These are phyloP conservation scores for Leptomonas seymouri DNA, from an alignment of 208 protist species.

Conservation along the genomic window DNA sequence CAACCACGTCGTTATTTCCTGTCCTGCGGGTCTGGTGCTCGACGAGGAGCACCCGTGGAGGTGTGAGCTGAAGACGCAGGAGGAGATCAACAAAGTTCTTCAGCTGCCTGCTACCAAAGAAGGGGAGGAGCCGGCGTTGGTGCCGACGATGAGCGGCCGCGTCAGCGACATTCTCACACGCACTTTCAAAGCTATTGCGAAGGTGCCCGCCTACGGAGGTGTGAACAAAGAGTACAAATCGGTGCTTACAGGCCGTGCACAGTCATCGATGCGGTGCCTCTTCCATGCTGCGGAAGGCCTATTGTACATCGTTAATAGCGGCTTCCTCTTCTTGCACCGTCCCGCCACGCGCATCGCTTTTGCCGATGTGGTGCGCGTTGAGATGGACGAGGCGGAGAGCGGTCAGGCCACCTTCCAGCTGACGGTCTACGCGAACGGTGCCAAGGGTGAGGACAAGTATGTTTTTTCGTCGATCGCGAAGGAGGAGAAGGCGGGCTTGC, in stretches of 20 bases:
- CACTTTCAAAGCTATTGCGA: conserved; percentile 76
- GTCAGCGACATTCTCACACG: conserved; percentile 88
- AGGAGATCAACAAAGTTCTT: conserved; percentile 69
- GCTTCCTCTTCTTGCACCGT: conserved; percentile 83
- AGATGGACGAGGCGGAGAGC: conserved; percentile 75
- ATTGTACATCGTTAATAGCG: conserved; percentile 75
- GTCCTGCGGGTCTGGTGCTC: conserved; percentile 56
- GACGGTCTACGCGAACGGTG: conserved; percentile 45
- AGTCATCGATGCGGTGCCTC: conserved; percentile 78
- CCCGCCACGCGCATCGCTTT: conserved; percentile 67
- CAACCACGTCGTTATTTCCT: conserved; percentile 83
- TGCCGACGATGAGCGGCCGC: conserved; percentile 76
- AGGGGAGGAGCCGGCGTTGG: conserved; percentile 41
- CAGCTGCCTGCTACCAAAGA: conserved; percentile 25
- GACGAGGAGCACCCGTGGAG: conserved; percentile 76
- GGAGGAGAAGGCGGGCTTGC: conserved; percentile 63
- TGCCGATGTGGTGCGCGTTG: conserved; percentile 51
- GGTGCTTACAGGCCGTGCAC: conserved; percentile 41
- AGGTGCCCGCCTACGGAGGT: conserved; percentile 73
- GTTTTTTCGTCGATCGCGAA: conserved; percentile 75
- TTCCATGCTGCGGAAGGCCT: conserved; percentile 75
- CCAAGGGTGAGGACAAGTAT: conserved; percentile 52
- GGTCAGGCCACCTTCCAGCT: conserved; percentile 78
- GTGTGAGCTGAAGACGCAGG: conserved; percentile 76
- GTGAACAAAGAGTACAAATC: conserved; percentile 84